Percentiles rank a stretch among this genome's conserved stretches.
phyloP scores from a whole-genome alignment of 2,329 filamentous ascomycete genomes.

The Colletotrichum incanum region DNA sequence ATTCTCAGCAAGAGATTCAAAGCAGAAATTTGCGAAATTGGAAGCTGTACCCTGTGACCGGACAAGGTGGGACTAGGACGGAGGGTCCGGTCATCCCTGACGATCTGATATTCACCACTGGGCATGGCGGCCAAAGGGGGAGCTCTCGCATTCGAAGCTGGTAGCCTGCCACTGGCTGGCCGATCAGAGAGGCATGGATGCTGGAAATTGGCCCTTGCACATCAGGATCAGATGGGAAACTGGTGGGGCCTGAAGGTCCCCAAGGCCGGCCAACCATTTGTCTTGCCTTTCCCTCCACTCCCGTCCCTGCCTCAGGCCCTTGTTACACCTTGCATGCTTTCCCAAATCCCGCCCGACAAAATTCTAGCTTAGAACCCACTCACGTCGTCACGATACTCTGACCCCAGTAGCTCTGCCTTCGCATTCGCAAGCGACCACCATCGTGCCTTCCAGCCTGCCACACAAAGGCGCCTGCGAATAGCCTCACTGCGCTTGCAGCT shows the following conservation, averaged over 20 bases:
- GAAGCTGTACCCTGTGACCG: background rate
- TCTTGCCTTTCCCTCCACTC: background rate
- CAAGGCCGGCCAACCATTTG: background rate
- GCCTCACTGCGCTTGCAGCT: background rate
- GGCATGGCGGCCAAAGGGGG: background rate
- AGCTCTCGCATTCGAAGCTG: background rate
- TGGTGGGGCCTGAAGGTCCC: background rate
- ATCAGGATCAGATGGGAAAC: slow-evolving; percentile 17
- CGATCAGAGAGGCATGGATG: slow-evolving; percentile 1
- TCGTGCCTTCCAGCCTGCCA: background rate
- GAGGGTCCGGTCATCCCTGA: slow-evolving; percentile 1
- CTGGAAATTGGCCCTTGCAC: slow-evolving; percentile 25
- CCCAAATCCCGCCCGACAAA: background rate
- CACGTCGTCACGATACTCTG: slow-evolving; percentile 2
- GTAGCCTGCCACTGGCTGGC: background rate
- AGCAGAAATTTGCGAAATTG: background rate
- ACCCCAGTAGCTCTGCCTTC: background rate
- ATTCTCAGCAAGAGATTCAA: background rate
- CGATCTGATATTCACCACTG: background rate
- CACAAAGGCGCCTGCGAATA: slow-evolving; percentile 1
- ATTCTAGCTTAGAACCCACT: background rate
- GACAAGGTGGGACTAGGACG: background rate
- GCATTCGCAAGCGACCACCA: background rate
- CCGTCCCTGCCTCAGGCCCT: slow-evolving; percentile 9
- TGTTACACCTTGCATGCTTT: background rate